Percentiles rank a stretch among this genome's conserved stretches.
phyloP scores from a whole-genome alignment of 345 rosid genomes.

The Gossypium sturtianum region DNA sequence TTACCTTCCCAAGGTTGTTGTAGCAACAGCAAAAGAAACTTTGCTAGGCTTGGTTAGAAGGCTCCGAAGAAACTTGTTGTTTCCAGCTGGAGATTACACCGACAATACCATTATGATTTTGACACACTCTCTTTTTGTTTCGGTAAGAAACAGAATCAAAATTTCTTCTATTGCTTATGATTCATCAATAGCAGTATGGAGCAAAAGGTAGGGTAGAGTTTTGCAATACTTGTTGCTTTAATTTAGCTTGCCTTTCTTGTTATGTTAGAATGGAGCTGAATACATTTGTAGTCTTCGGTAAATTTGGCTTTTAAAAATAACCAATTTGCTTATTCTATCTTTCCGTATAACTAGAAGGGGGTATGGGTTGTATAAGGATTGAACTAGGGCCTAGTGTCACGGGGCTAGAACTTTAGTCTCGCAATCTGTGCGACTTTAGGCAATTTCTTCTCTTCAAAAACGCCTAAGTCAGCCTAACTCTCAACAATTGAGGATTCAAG shows the following conservation, averaged over 20 bases:
- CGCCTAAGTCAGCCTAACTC: too few relatives aligned
- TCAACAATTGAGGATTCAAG: too few relatives aligned
- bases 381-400: too few relatives aligned
- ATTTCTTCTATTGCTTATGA: conserved; percentile 22
- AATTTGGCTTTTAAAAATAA: not conserved
- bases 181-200: conserved; percentile 18
- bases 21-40: conserved; percentile 63
- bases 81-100: conserved; percentile 14
- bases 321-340: not conserved
- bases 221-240: not conserved
- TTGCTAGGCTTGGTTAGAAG: conserved; percentile 18
- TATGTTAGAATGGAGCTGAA: not conserved
- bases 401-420: too few relatives aligned
- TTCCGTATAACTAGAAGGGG: too few relatives aligned
- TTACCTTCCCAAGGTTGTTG: conserved; percentile 57
- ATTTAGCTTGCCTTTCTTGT: not conserved
- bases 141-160: conserved; percentile 18
- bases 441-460: too few relatives aligned
- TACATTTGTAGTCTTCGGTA: not conserved
- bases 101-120: conserved; percentile 11
- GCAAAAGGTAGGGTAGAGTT: conserved; percentile 10
- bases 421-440: too few relatives aligned
- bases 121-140: conserved; percentile 19
- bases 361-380: too few relatives aligned
- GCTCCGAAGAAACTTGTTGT: not conserved